Conservation (phyloP, 345 rosid genomes). For the Arabidopsis thaliana region TAIR10.1 NC_003076.8:1657001-1657500, state of each 20-base stretch:
- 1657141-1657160: background rate
- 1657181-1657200: constrained; percentile 16
- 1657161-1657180: constrained; percentile 17
- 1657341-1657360: constrained; percentile 45
- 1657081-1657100: constrained; percentile 1
- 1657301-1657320: constrained; percentile 26
- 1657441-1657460: constrained; percentile 84
- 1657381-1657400: constrained; percentile 81
- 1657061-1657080: background rate
- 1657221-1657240: background rate
- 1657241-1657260: background rate
- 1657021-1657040: constrained; percentile 5
- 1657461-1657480: constrained; percentile 43
- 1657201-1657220: constrained; percentile 8
- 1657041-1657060: background rate
- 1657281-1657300: constrained; percentile 2
- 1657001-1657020: background rate
- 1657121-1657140: background rate
- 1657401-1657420: constrained; percentile 80
- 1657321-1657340: constrained; percentile 26
- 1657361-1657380: constrained; percentile 63
- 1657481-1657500: constrained; percentile 11
- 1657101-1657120: constrained; percentile 1
- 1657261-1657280: background rate
- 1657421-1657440: constrained; percentile 78